These are phyloP conservation scores for Omphalotus guepiniiformis DNA, from an alignment of 768 basidiomycete species.

Conservation along the genomic window DNA sequence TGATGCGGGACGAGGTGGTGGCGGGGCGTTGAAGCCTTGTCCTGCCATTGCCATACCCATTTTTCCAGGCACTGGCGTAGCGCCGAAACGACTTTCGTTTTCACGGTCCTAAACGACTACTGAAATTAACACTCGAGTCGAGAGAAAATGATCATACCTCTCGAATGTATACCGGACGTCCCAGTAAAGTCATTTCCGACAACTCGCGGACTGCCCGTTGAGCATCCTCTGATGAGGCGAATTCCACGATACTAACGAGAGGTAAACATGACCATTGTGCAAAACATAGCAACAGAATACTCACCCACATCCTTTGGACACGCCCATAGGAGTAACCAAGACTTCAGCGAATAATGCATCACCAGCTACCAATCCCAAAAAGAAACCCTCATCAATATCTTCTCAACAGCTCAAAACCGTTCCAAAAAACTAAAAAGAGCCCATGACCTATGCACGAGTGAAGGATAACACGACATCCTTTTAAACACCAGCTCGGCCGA, in stretches of 20 bases:
- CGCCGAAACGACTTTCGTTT: conserved; percentile 92
- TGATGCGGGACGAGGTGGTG: conserved; percentile 78
- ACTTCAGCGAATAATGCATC: conserved; percentile 99
- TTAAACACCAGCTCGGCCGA: not conserved
- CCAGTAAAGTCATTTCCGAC: conserved; percentile 85
- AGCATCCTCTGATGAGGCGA: conserved; percentile 82
- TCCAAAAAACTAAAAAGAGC: conserved; percentile 13
- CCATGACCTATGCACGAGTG: conserved; percentile 1
- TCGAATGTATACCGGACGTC: conserved; percentile 93
- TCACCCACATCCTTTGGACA: conserved; percentile 99
- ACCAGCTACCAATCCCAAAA: conserved; percentile 92
- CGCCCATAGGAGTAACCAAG: conserved; percentile 90
- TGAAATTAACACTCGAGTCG: conserved; percentile 2
- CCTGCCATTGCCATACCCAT: conserved; percentile 96
- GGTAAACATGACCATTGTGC: not conserved
- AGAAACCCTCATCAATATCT: conserved; percentile 95
- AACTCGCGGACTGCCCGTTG: conserved; percentile 88
- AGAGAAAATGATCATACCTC: conserved; percentile 55
- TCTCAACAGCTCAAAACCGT: conserved; percentile 60
- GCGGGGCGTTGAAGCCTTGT: conserved; percentile 74
- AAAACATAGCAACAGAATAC: conserved; percentile 28
- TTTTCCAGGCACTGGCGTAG: conserved; percentile 92
- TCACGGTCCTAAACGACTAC: conserved; percentile 82
- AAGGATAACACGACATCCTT: not conserved
- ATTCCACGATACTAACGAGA: conserved; percentile 86